These are phyloP conservation scores for Comarum palustre DNA, from an alignment of 306 rosid genomes.

Conservation along the genomic window DNA sequence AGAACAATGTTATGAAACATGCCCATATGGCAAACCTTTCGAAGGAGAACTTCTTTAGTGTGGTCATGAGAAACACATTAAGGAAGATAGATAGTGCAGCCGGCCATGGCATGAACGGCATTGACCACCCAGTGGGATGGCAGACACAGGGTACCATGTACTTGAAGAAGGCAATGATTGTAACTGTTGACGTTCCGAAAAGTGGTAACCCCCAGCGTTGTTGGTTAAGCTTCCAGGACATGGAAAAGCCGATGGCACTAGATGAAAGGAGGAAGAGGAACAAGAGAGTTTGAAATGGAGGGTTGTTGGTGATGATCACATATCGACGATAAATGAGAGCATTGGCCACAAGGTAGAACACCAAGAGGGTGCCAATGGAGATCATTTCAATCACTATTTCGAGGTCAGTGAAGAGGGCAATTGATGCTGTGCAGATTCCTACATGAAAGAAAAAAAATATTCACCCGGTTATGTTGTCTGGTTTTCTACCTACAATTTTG, in stretches of 20 bases:
- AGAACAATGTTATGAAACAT: constrained; percentile 60
- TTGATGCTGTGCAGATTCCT: constrained; percentile 86
- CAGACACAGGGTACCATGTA: constrained; percentile 37
- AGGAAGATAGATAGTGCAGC: constrained; percentile 72
- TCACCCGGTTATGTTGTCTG: neutral
- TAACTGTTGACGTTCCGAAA: constrained; percentile 44
- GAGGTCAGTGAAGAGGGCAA: constrained; percentile 81
- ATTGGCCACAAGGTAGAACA: constrained; percentile 90
- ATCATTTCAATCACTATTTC: constrained; percentile 66
- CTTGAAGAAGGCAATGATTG: constrained; percentile 57
- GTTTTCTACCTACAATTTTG: neutral
- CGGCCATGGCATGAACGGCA: constrained; percentile 96
- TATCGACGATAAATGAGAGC: constrained; percentile 79
- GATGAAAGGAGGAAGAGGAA: constrained; percentile 69
- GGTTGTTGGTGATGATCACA: constrained; percentile 41
- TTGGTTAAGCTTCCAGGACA: constrained; percentile 58
- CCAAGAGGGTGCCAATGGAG: constrained; percentile 69
- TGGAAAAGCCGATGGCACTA: constrained; percentile 60
- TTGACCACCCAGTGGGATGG: constrained; percentile 48
- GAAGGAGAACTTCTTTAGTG: constrained; percentile 50
- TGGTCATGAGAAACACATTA: constrained; percentile 71
- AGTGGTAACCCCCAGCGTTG: constrained; percentile 66
- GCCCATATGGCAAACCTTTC: constrained; percentile 74
- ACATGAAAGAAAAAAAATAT: neutral
- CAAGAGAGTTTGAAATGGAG: constrained; percentile 50